Evolutionary conservation across 1,284 basidiomycete genomes (phyloP), one percentile per base, ranked within the genome.

Genomic region (Neotropicomus parvogracilis): DNA sequence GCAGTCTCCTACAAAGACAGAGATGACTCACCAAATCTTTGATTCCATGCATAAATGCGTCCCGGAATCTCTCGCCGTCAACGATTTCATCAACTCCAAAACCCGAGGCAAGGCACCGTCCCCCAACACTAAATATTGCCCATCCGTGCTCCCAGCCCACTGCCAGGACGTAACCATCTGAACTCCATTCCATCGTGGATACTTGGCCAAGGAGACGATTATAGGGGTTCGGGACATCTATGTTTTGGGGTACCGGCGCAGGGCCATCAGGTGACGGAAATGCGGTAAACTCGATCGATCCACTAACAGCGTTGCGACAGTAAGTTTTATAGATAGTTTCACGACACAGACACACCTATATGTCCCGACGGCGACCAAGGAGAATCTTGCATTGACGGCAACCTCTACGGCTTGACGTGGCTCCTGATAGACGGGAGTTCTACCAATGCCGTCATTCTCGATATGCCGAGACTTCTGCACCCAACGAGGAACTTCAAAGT

Each of bases 111-210:
- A 92, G 73, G 66, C 93, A 86, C 52, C 93, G 77, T 11, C 97
- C 95, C 21, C 91, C 90, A 27, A 95, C 85, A 63, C 89, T 95
- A 75, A 94, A 93, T 4, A 97, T 78, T 0, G 86, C 89, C 89
- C 94, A 97, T 4, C 93, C 95, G 49, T 80, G 70, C 53, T 84
- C 78, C 85, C 92, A 98, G 0, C 91, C 95, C 1, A 94, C 91
- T n/a, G 94, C 95, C n/a, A 99, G 75, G 1, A 91, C 92, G 67
- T 97, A 93, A 1, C 95, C 97, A 67, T 99, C 97, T 3, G 88
- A 89, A 48, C 86, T 95, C 91, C 94, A 97, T 55, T 91, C 82
- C 65, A 97, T 75, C 12, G 81, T 70, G 38, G 70, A 80, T 2
- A 97, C 86, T n/a, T 77, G 67, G 0, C 95, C 95, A 1, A 83